phyloP scores from a whole-genome alignment of 116 monocot genomes.

The Dioscorea cayenensis region DNA sequence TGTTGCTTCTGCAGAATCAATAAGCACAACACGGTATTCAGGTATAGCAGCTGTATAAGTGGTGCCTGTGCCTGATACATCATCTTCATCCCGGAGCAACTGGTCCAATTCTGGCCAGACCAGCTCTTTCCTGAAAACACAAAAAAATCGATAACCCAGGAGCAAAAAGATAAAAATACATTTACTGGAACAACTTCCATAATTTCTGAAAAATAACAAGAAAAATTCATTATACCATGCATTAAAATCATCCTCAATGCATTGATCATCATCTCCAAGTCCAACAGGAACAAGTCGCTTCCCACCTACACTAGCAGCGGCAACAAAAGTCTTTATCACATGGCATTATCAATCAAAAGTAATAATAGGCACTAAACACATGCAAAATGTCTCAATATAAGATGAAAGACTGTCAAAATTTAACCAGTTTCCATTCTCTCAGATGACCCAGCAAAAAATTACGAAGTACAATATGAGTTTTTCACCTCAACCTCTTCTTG shows the following conservation, averaged over 20 bases:
- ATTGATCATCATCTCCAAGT: slow-evolving; percentile 95
- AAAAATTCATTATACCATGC: slow-evolving; percentile 49
- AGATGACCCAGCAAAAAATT: too few relatives aligned
- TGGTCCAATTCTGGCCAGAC: slow-evolving; percentile 89
- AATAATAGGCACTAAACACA: not conserved
- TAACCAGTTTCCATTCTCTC: too few relatives aligned
- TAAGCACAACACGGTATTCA: slow-evolving; percentile 73
- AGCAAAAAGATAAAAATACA: not conserved
- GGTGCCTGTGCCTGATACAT: slow-evolving; percentile 31
- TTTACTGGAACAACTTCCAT: not conserved
- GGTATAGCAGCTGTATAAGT: slow-evolving; percentile 84
- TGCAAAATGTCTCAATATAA: too few relatives aligned
- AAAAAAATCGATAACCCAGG: too few relatives aligned
- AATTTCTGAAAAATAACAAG: not conserved
- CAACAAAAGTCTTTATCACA: not conserved
- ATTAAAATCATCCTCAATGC: slow-evolving; percentile 88
- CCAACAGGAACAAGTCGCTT: slow-evolving; percentile 76
- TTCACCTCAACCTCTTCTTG: too few relatives aligned
- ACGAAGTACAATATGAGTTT: too few relatives aligned
- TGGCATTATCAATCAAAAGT: not conserved
- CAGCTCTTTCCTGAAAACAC: slow-evolving; percentile 61
- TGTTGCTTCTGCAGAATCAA: slow-evolving; percentile 30
- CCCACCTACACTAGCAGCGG: slow-evolving; percentile 45
- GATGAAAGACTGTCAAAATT: too few relatives aligned
- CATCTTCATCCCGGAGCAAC: slow-evolving; percentile 72